Conservation (phyloP, 2,329 filamentous ascomycete genomes). For the Verticillium longisporum region DNA sequence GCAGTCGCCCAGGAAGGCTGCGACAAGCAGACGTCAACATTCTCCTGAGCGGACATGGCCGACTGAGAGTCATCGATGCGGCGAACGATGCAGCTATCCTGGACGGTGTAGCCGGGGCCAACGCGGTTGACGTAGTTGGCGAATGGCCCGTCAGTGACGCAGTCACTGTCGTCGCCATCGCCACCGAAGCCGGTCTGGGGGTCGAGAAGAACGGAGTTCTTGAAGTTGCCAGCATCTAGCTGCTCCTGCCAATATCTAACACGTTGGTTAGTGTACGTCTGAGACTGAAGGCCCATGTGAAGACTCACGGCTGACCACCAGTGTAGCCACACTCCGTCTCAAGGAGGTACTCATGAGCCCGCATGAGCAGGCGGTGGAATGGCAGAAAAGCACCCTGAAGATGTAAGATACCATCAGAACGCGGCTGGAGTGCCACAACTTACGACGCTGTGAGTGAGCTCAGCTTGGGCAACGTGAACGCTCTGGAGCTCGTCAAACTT, state of each 20-base stretch:
- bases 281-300: not conserved
- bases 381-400: constrained; percentile 19
- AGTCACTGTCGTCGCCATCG: constrained; percentile 3
- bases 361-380: constrained; percentile 20
- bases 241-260: constrained; percentile 9
- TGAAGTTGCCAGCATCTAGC: constrained; percentile 5
- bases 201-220: constrained; percentile 8
- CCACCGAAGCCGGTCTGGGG: constrained; percentile 9
- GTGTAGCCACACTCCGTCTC: constrained; percentile 19
- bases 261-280: not conserved
- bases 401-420: not conserved
- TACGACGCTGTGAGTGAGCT: constrained; percentile 10
- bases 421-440: not conserved
- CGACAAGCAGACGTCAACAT: not conserved
- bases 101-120: constrained; percentile 8
- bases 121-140: constrained; percentile 9
- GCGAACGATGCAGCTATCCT: constrained; percentile 1
- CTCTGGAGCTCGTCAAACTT: constrained; percentile 12
- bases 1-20: constrained; percentile 1
- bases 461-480: constrained; percentile 8
- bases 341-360: constrained; percentile 19
- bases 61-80: not conserved
- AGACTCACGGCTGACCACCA: constrained; percentile 16
- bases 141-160: constrained; percentile 1
- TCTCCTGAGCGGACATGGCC: not conserved